phyloP scores from a whole-genome alignment of 2,329 filamentous ascomycete genomes.

The Pezizomycotina sp. region DNA sequence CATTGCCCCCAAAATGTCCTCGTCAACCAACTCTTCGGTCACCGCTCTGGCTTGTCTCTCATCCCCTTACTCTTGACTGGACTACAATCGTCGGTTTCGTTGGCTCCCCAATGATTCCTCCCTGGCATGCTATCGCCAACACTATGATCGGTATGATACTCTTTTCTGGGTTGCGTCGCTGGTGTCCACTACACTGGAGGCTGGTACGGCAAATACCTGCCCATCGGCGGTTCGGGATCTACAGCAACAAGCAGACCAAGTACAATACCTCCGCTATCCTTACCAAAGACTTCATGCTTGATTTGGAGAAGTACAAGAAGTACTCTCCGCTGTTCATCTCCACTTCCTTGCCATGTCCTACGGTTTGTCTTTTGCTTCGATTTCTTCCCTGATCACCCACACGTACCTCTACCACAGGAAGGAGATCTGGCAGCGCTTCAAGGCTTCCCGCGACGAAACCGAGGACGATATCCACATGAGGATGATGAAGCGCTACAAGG shows the following conservation, averaged over 20 bases:
- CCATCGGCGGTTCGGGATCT: constrained; percentile 55
- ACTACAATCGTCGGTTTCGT: constrained; percentile 53
- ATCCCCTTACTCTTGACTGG: constrained; percentile 66
- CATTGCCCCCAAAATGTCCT: constrained; percentile 52
- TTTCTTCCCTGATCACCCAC: constrained; percentile 44
- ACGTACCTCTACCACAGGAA: constrained; percentile 40
- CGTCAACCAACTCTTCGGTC: constrained; percentile 59
- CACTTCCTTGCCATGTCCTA: constrained; percentile 40
- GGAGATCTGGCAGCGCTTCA: constrained; percentile 36
- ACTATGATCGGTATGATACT: constrained; percentile 49
- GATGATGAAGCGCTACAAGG: constrained; percentile 27
- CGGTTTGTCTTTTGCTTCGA: constrained; percentile 49
- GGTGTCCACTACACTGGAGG: constrained; percentile 48
- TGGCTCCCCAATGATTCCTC: constrained; percentile 50
- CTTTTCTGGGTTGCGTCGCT: constrained; percentile 45
- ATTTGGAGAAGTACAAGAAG: constrained; percentile 45
- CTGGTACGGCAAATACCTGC: constrained; percentile 49
- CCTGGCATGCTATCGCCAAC: constrained; percentile 60
- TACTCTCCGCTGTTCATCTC: constrained; percentile 54
- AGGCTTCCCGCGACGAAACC: constrained; percentile 23
- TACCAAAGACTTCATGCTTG: constrained; percentile 43
- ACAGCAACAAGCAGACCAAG: constrained; percentile 48
- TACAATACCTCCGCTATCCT: constrained; percentile 53
- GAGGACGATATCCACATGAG: constrained; percentile 28
- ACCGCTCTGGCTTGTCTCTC: constrained; percentile 48